Evolutionary conservation across 495 filamentous ascomycete genomes (phyloP).

Genomic region (Daldinia vernicosa): DNA sequence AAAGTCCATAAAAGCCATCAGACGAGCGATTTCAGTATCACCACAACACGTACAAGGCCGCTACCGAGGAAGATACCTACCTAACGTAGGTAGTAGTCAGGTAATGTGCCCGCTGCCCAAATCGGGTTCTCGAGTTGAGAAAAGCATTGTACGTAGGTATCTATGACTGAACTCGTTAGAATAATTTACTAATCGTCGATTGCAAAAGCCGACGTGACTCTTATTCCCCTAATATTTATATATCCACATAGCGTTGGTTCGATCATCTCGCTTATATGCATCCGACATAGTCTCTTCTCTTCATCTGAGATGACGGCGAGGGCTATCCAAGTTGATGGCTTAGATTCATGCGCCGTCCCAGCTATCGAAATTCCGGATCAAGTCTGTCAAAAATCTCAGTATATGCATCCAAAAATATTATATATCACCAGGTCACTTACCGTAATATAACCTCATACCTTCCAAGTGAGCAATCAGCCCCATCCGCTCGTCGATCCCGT

Average conservation of each 20-base stretch:
- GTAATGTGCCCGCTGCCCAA: too few relatives aligned
- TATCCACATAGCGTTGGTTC: too few relatives aligned
- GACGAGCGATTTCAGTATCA: neutral
- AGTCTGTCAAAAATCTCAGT: constrained; percentile 14
- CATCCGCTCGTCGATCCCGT: constrained; percentile 65
- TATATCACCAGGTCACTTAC: constrained; percentile 8
- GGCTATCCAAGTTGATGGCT: neutral
- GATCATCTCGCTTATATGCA: too few relatives aligned
- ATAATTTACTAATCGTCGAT: too few relatives aligned
- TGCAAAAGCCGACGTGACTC: too few relatives aligned
- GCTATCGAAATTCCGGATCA: constrained; percentile 32
- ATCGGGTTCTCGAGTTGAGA: too few relatives aligned
- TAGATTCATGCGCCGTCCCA: constrained; percentile 17
- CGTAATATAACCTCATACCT: constrained; percentile 59
- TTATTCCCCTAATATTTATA: too few relatives aligned
- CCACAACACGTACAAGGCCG: neutral
- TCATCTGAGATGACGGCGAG: too few relatives aligned
- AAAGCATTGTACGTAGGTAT: too few relatives aligned
- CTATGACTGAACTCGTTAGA: too few relatives aligned
- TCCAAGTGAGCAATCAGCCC: constrained; percentile 63
- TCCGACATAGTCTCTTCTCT: too few relatives aligned
- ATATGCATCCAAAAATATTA: neutral
- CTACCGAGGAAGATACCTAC: neutral
- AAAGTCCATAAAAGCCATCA: neutral
- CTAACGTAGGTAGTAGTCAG: too few relatives aligned